Percentiles rank a stretch among this genome's conserved stretches.
These are phyloP conservation scores for Opeltia flavorubescens DNA, from an alignment of 495 filamentous ascomycete species.

Conservation along the genomic window DNA sequence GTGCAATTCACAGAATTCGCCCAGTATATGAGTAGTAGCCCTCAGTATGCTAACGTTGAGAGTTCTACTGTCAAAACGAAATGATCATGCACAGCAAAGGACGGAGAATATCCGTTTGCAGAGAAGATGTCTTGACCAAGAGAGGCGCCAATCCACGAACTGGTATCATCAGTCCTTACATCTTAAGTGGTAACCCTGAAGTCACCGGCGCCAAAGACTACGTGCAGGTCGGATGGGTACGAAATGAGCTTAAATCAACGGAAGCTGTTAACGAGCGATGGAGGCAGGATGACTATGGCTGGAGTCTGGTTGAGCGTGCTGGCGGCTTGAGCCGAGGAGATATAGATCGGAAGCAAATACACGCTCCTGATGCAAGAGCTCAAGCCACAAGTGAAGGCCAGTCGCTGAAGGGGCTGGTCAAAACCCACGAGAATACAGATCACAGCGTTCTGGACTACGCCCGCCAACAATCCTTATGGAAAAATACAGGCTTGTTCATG, in stretches of 20 bases:
- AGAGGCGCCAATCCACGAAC: conserved; percentile 20
- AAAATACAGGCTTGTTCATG: no score
- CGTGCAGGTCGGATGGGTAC: conserved; percentile 1
- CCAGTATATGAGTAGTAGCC: background rate
- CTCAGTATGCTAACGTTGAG: background rate
- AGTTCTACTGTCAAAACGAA: background rate
- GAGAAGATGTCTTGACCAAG: conserved; percentile 12
- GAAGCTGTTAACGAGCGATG: conserved; percentile 13
- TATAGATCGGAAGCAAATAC: background rate
- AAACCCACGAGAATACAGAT: no score
- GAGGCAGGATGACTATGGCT: conserved; percentile 9
- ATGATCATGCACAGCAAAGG: background rate
- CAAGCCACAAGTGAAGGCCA: no score
- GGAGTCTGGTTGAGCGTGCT: conserved; percentile 18
- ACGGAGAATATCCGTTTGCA: conserved; percentile 8
- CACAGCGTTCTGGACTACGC: no score
- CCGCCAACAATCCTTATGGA: no score
- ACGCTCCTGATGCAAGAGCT: background rate
- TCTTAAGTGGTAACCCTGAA: conserved; percentile 11
- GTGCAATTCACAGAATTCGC: background rate
- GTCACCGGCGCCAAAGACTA: conserved; percentile 10
- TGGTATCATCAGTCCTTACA: conserved; percentile 18
- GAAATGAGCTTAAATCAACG: conserved; percentile 11
- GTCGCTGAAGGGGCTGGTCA: no score
- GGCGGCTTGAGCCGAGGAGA: background rate